These are phyloP conservation scores for Penicillium sclerotigenum DNA, from an alignment of 2,329 filamentous ascomycete genomes.

Conservation along the genomic window DNA sequence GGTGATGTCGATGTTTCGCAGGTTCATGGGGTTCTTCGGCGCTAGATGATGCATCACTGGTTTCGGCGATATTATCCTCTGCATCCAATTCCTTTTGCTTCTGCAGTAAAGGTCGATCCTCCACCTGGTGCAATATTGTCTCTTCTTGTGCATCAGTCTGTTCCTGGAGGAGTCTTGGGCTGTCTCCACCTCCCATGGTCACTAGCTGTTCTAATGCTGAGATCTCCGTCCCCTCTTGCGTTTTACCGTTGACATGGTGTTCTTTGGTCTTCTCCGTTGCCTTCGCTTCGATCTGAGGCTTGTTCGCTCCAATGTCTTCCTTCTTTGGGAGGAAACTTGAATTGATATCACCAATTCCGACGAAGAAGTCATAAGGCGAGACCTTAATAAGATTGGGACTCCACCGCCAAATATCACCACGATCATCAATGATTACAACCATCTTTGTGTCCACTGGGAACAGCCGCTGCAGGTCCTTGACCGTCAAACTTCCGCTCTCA, in stretches of 20 bases:
- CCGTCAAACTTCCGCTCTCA: slow-evolving; percentile 88
- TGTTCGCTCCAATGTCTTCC: slow-evolving; percentile 52
- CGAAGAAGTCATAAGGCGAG: slow-evolving; percentile 93
- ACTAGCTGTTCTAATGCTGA: slow-evolving; percentile 71
- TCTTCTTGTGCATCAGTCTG: slow-evolving; percentile 86
- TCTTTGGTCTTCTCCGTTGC: slow-evolving; percentile 23
- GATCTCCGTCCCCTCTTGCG: slow-evolving; percentile 35
- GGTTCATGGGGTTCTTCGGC: slow-evolving; percentile 42
- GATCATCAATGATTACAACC: slow-evolving; percentile 98
- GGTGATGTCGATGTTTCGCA: slow-evolving; percentile 60
- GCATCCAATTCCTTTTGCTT: slow-evolving; percentile 89
- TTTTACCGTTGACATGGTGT: slow-evolving; percentile 35
- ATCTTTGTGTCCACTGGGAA: slow-evolving; percentile 98
- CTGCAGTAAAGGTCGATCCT: slow-evolving; percentile 82
- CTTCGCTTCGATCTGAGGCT: slow-evolving; percentile 26
- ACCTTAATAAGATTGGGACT: slow-evolving; percentile 92
- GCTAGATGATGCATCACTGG: slow-evolving; percentile 45
- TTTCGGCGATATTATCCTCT: slow-evolving; percentile 66
- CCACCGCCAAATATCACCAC: slow-evolving; percentile 95
- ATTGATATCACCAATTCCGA: slow-evolving; percentile 97
- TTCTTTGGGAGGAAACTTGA: slow-evolving; percentile 91
- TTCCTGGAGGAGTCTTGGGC: slow-evolving; percentile 64
- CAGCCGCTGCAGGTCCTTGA: slow-evolving; percentile 83
- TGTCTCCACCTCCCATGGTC: slow-evolving; percentile 70
- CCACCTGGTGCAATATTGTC: slow-evolving; percentile 80